Evolutionary conservation across 1,284 basidiomycete genomes (phyloP).

Genomic region (Cryptococcus sp.): DNA sequence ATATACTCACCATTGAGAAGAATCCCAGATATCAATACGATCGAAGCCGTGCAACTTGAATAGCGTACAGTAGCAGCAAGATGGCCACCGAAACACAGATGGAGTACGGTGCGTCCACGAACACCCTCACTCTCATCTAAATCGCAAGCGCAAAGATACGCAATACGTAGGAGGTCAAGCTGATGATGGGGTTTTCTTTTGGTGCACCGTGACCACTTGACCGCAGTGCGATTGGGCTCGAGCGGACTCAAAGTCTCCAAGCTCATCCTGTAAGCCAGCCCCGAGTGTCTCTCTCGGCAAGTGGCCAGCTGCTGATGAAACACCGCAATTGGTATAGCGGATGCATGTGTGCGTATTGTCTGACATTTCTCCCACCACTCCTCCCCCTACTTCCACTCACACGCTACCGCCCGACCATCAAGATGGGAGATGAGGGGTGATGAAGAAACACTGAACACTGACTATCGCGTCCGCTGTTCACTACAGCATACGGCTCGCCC

Average conservation of each 20-base stretch:
- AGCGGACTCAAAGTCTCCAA: constrained; percentile 42
- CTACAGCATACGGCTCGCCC: constrained; percentile 1
- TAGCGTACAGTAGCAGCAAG: neutral
- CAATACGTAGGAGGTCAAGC: neutral
- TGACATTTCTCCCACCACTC: too few species aligned
- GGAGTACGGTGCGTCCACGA: neutral
- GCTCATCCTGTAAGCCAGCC: constrained; percentile 36
- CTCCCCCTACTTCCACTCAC: too few species aligned
- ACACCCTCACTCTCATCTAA: neutral
- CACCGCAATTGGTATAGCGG: constrained; percentile 1
- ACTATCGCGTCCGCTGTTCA: neutral
- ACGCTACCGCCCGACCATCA: neutral
- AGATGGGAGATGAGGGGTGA: neutral
- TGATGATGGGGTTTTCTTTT: neutral
- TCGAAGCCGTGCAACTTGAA: too few species aligned
- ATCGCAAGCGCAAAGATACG: neutral
- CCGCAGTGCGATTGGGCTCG: constrained; percentile 38
- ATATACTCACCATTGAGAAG: too few species aligned
- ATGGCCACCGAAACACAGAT: neutral
- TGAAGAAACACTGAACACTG: neutral
- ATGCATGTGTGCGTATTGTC: constrained; percentile 12
- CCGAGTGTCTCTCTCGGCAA: neutral
- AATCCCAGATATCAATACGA: too few species aligned
- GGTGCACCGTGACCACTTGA: neutral
- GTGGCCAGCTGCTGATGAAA: neutral